phyloP scores from a whole-genome alignment of 228 moss, liverwort and hornwort genomes.

The Sphagnum fallax region DNA sequence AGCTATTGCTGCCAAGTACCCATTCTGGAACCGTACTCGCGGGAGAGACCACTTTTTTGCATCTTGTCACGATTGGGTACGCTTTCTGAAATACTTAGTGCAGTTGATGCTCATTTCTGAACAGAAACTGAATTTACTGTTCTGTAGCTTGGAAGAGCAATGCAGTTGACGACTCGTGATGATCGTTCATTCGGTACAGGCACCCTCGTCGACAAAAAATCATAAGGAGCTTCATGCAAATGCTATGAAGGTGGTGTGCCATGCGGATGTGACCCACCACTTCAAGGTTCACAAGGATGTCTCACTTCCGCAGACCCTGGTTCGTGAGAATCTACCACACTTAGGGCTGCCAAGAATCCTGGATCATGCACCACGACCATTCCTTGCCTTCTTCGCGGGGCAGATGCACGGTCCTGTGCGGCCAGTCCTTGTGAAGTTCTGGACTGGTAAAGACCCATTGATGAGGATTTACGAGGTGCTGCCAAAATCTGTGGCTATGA shows the following conservation, averaged over 20 bases:
- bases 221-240: slow-evolving; percentile 40
- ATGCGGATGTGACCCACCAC: slow-evolving; percentile 39
- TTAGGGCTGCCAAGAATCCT: slow-evolving; percentile 15
- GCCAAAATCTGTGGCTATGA: slow-evolving; percentile 29
- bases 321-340: slow-evolving; percentile 31
- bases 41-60: slow-evolving; percentile 57
- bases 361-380: slow-evolving; percentile 24
- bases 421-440: slow-evolving; percentile 30
- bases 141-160: no score
- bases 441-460: slow-evolving; percentile 44
- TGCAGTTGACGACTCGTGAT: no score
- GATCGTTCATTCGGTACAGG: slow-evolving; percentile 13
- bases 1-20: slow-evolving; percentile 34
- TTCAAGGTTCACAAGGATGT: slow-evolving; percentile 40
- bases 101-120: not conserved
- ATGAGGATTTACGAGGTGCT: slow-evolving; percentile 52
- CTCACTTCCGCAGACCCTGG: slow-evolving; percentile 39
- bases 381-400: slow-evolving; percentile 56
- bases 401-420: slow-evolving; percentile 50
- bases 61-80: slow-evolving; percentile 65
- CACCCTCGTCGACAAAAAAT: slow-evolving; percentile 31
- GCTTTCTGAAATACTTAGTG: not conserved
- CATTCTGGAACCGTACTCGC: slow-evolving; percentile 49
- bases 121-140: no score
- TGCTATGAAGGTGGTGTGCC: slow-evolving; percentile 58